A percentile compares a stretch with the other conserved stretches of the same genome.
These are phyloP conservation scores for Torulaspora indica DNA, from an alignment of 805 yeast genomes.

Conservation along the genomic window DNA sequence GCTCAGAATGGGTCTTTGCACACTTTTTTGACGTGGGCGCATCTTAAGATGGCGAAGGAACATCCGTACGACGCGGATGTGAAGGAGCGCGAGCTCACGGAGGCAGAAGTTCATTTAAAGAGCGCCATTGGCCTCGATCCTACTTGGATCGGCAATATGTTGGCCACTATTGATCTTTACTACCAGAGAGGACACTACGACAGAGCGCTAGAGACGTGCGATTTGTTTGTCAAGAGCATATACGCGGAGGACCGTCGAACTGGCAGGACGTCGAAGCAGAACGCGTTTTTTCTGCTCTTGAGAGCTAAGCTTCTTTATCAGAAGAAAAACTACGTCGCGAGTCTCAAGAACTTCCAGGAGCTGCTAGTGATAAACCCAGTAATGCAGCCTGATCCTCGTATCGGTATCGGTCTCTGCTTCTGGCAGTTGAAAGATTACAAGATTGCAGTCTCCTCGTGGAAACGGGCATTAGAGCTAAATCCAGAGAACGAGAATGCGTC, in stretches of 20 bases:
- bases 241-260: conserved; percentile 33
- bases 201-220: conserved; percentile 65
- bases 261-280: conserved; percentile 47
- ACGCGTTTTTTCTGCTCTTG: conserved; percentile 72
- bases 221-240: conserved; percentile 47
- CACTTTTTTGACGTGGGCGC: conserved; percentile 70
- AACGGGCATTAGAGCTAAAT: conserved; percentile 64
- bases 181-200: conserved; percentile 59
- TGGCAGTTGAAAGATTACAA: conserved; percentile 79
- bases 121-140: conserved; percentile 47
- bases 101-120: conserved; percentile 45
- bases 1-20: conserved; percentile 48
- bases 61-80: conserved; percentile 20
- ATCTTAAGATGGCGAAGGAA: conserved; percentile 44
- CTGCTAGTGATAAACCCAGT: conserved; percentile 71
- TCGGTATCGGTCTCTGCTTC: conserved; percentile 91
- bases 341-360: conserved; percentile 80
- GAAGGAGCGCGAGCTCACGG: conserved; percentile 34
- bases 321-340: conserved; percentile 65
- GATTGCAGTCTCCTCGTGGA: conserved; percentile 80
- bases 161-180: conserved; percentile 65
- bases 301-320: conserved; percentile 76
- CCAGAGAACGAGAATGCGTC: conserved; percentile 57
- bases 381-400: conserved; percentile 83
- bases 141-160: conserved; percentile 45